phyloP scores from a whole-genome alignment of 495 filamentous ascomycete genomes.

The Cercophora newfieldiana region DNA sequence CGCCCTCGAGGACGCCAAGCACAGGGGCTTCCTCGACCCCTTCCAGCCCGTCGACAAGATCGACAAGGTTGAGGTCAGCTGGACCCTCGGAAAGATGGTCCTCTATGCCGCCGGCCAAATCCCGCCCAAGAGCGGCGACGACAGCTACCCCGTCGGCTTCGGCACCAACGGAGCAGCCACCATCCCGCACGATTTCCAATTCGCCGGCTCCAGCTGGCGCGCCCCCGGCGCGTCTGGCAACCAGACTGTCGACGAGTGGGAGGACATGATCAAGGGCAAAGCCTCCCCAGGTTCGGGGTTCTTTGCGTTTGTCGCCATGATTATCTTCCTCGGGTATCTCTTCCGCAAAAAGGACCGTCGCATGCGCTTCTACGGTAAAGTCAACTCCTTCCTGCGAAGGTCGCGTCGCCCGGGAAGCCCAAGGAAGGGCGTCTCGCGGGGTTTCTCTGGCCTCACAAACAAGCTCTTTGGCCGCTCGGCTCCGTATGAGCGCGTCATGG shows the following conservation, averaged over 20 bases:
- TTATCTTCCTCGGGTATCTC: conserved; percentile 63
- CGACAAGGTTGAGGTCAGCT: conserved; percentile 89
- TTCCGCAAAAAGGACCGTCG: conserved; percentile 69
- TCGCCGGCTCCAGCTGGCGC: conserved; percentile 65
- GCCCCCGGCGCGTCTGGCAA: conserved; percentile 29
- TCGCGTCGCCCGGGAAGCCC: conserved; percentile 54
- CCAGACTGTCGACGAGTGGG: conserved; percentile 47
- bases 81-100: conserved; percentile 98
- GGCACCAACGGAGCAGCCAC: conserved; percentile 66
- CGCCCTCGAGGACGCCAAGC: conserved; percentile 65
- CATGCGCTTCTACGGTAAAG: conserved; percentile 59
- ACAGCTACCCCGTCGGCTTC: conserved; percentile 78
- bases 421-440: conserved; percentile 52
- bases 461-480: conserved; percentile 57
- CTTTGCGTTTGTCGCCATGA: conserved; percentile 63
- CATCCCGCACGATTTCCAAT: conserved; percentile 78
- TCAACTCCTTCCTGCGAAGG: conserved; percentile 55
- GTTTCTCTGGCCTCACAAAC: conserved; percentile 54
- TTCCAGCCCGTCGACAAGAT: conserved; percentile 96
- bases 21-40: conserved; percentile 79
- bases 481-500: conserved; percentile 81
- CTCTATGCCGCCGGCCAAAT: conserved; percentile 92
- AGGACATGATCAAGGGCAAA: conserved; percentile 61
- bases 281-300: conserved; percentile 76
- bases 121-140: conserved; percentile 57